Evolutionary conservation across 331 rosid genomes (phyloP), one percentile per base, ranked within the genome.

Genomic region (Quercus lobata): DNA sequence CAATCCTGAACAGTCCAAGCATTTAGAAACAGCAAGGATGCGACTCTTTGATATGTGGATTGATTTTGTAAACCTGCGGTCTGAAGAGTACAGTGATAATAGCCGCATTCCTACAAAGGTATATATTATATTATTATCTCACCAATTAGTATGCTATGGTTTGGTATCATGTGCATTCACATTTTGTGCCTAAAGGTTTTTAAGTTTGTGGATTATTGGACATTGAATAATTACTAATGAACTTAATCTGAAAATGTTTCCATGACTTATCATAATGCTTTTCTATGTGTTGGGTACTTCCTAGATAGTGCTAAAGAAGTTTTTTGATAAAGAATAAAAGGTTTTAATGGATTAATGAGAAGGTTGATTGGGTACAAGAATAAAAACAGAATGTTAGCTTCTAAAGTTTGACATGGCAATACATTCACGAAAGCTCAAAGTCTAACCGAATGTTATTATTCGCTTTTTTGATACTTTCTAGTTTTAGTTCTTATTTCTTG

Each of bases 1-100:
- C 77, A 95, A 95, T 72, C 99, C 99, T 11, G 99, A 93, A 22
- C 98, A 91, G 81, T 95, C 98, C 60, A 95, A 93, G 84, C 98
- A 95, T 87, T 89, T 93, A 87, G 99, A 95, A 87, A 95, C 99
- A 19, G 98, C 98, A 16, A 90, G 96, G 86, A 95, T 95, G 98
- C 92, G 94, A 32, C 81, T 93, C 70, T 90, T 85, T 81, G 96
- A 91, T 83, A 79, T 82, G 3, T 93, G 96, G 96, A 87, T 95
- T 82, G 99, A 95, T 89, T 95, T 95, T 83, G 97, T 93, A 70
- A 95, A 95, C 88, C 82, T 93, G 54, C 80, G 96, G 76, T 89
- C 96, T 69, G 99, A 93, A 82, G 99, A 93, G 82, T 95, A 93
- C 62, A 58, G 93, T 37, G 97, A 91, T 73, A 83, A 90, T 79